These are phyloP conservation scores for Scheffersomyces stambukii DNA, from an alignment of 1,139 yeast genomes.

Conservation along the genomic window DNA sequence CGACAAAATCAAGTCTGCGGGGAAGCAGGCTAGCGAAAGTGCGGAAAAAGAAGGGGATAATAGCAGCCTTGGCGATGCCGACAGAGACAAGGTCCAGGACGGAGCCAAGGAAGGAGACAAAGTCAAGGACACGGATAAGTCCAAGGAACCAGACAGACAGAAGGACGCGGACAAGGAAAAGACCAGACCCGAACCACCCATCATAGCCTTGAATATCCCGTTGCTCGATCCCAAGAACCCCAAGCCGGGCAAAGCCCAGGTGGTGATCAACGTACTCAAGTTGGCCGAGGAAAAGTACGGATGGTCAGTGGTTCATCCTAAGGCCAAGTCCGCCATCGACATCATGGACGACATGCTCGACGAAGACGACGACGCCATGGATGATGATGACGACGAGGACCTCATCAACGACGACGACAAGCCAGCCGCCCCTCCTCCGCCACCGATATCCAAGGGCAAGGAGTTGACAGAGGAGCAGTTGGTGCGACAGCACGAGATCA, in stretches of 20 bases:
- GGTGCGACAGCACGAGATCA: constrained; percentile 39
- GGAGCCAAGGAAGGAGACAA: constrained; percentile 12
- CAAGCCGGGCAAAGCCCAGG: constrained; percentile 64
- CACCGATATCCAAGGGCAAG: constrained; percentile 27
- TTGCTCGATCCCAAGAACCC: constrained; percentile 46
- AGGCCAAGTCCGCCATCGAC: constrained; percentile 57
- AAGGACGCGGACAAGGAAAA: constrained; percentile 24
- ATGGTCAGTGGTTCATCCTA: constrained; percentile 68
- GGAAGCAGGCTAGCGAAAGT: constrained; percentile 7
- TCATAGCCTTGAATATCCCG: constrained; percentile 60
- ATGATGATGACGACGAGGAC: constrained; percentile 48
- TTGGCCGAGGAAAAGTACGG: constrained; percentile 87
- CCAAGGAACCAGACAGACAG: constrained; percentile 18
- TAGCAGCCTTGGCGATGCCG: constrained; percentile 5
- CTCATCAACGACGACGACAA: constrained; percentile 4
- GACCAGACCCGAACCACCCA: constrained; percentile 33
- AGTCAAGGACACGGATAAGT: constrained; percentile 11
- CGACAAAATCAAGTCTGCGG: constrained; percentile 6
- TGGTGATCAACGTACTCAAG: constrained; percentile 72
- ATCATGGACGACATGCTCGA: constrained; percentile 59
- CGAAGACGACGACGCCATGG: constrained; percentile 57
- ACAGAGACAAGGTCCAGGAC: constrained; percentile 7
- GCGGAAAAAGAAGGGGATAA: constrained; percentile 4
- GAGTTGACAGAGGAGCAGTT: constrained; percentile 46
- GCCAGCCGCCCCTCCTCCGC: constrained; percentile 15